Base-by-base conservation (phyloP, 2,329 filamentous ascomycete genomes). In the Xylariaceae sp. region DNA sequence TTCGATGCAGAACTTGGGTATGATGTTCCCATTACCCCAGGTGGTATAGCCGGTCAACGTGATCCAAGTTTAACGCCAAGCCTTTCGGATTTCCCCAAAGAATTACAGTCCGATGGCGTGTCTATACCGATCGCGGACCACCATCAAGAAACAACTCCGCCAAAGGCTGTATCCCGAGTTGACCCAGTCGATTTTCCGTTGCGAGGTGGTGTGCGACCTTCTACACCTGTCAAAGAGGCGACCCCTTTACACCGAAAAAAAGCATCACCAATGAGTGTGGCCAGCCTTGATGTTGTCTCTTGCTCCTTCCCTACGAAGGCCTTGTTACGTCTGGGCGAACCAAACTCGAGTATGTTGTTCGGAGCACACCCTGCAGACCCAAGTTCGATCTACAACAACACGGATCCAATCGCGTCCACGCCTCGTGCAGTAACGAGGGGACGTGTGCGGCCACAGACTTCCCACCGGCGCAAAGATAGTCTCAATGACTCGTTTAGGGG, bases 401-500 rank as follows among this genome's bases (percentile, higher is more conserved):
- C 75, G 2, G 81, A 79, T 7, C 80, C 79, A 3, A 75, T 86
- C 51, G 84, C 85, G 4, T 78, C 78, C 8, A 86, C 83, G 2
- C 84, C 85, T 3, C 81, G 80, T 57, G 75, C 82, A 1, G 73
- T 87, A 2, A 77, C 79, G 9, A 83, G 82, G 57, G 87, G 87
- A 69, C 79, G 82, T 13, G 78, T 83, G 6, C 81, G 84, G 13
- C 80, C 84, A 17, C 75, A 78, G 47, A 74, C 75, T 8, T 80
- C 82, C 2, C 92, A 96, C 74, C 92, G 91, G 73, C 86, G 92
- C 18, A 96, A 90, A 70, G 91, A 88, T 53, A 97, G 92, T 71
- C 88, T 94, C 67, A 90, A 89, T 0, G 90, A 97, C 74, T 93
- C 92, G 1, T 74, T 93, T 55, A 80, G 91, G 66, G 89, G 94